phyloP scores from a whole-genome alignment of 163 green algal genomes.

The Scenedesmus sp. region DNA sequence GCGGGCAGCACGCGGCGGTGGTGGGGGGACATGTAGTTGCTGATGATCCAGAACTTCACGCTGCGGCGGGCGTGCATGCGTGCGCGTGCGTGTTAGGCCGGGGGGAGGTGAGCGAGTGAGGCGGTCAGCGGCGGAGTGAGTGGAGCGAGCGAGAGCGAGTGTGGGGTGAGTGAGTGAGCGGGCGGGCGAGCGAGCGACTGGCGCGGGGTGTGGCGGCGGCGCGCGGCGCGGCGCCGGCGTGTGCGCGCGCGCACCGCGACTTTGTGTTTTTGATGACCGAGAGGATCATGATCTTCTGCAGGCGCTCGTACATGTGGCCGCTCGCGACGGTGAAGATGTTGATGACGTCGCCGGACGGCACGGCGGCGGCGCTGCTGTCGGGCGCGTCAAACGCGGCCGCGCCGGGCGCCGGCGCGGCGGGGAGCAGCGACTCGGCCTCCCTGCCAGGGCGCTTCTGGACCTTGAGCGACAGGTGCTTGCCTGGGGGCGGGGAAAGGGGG shows the following conservation, averaged over 20 bases:
- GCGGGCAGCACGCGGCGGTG: slow-evolving; percentile 90
- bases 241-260: slow-evolving; percentile 33
- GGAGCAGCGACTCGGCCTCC: slow-evolving; percentile 81
- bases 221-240: background rate
- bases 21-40: slow-evolving; percentile 98
- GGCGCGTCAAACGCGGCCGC: too few species aligned
- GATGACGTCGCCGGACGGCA: slow-evolving; percentile 64
- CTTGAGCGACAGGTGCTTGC: slow-evolving; percentile 76
- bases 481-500: slow-evolving; percentile 25
- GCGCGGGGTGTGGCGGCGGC: too few species aligned
- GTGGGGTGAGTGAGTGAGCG: too few species aligned
- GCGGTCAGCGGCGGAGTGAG: background rate
- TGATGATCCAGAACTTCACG: slow-evolving; percentile 99
- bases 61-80: too few species aligned
- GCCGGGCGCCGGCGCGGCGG: too few species aligned
- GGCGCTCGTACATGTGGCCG: slow-evolving; percentile 98
- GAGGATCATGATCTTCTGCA: slow-evolving; percentile 99
- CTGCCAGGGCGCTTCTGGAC: slow-evolving; percentile 79
- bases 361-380: background rate
- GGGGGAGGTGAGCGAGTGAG: too few species aligned
- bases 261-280: slow-evolving; percentile 91
- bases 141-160: background rate
- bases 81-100: background rate
- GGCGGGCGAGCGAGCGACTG: too few species aligned
- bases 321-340: slow-evolving; percentile 98